Base-by-base conservation (phyloP, 495 filamentous ascomycete species). In the Gamarada debralockiae region DNA sequence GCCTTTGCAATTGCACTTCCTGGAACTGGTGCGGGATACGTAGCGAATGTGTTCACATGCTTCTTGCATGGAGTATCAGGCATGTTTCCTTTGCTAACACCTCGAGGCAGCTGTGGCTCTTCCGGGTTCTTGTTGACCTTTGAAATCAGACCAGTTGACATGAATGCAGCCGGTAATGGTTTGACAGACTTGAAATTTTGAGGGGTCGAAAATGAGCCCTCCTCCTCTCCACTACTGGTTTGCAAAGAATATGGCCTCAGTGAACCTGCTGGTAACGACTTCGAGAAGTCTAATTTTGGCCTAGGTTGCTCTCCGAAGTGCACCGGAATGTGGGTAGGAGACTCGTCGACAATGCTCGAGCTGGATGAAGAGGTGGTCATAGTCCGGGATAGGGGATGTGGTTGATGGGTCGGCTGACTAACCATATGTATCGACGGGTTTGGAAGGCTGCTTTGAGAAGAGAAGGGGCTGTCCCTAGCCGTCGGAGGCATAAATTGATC, bases 31-130 rank as follows among this genome's bases (percentile, higher is more conserved):
- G 79, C 78, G 2, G 83, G 78, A 21, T 77, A 80, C 15, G 85
- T 79, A 43, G 82, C 70, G 66, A 87, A 83, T 48, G 83, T 63
- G 65, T 81, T 83, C 40, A 74, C 71, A 23, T 80, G 79, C 60
- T 89, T 84, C 74, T 97, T 98, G 70, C 93, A 97, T 7, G 93
- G 93, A 14, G 93, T 98, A 64, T 97, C 93, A 0, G 95, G 93
- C 78, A 93, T 89, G 52, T 76, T 78, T 24, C 46, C 48, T 61
- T 73, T 78, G 10, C 59, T 52, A 4, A 42, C 24, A 40, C 66
- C 72, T 25, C 68, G 67, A 25, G 73, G 70, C 12, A 80, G 72
- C 38, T 74, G 70, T 66, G 79, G 70, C 69, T 85, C 64, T 73
- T 89, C 75, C 61, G 73, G 73, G 51, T 81, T 75, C 36, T 76